Conservation (phyloP, 202 grass and related monocot species). For the Elaeis oleifera region DNA sequence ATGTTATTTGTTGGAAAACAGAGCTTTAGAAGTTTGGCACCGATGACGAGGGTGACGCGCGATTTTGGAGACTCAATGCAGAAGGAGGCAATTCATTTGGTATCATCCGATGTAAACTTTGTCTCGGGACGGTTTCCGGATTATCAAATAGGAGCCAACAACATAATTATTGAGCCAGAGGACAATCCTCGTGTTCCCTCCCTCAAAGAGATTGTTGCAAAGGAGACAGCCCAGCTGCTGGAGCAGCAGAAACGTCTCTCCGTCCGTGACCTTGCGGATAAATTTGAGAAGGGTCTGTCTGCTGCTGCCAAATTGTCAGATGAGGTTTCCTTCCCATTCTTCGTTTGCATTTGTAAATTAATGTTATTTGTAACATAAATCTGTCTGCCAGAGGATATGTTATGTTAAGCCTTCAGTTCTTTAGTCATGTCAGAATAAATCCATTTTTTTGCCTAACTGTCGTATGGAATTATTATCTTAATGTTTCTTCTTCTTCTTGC, state of each 20-base stretch:
- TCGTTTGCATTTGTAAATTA: too few relatives aligned
- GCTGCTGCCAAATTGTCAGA: conserved; percentile 69
- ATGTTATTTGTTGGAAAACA: too few relatives aligned
- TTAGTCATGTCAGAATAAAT: too few relatives aligned
- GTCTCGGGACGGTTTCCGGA: conserved; percentile 65
- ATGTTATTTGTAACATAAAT: background rate
- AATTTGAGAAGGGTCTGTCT: conserved; percentile 81
- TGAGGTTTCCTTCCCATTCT: conserved; percentile 42
- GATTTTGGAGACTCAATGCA: conserved; percentile 62
- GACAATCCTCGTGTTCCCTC: conserved; percentile 48
- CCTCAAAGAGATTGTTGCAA: conserved; percentile 85
- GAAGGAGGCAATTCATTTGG: conserved; percentile 58
- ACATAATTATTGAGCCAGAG: conserved; percentile 72
- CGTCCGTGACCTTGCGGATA: conserved; percentile 86
- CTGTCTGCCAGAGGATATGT: too few relatives aligned
- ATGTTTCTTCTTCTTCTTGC: too few relatives aligned
- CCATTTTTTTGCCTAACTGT: too few relatives aligned
- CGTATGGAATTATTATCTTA: too few relatives aligned
- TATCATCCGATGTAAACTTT: conserved; percentile 84
- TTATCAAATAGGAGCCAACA: conserved; percentile 75
- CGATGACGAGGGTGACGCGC: conserved; percentile 62
- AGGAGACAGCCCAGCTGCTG: conserved; percentile 72
- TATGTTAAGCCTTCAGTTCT: too few relatives aligned
- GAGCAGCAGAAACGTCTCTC: conserved; percentile 75
- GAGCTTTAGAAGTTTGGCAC: background rate